Base-by-base conservation (phyloP, 257 asterid genomes). In the Ocimum tenuiflorum region DNA sequence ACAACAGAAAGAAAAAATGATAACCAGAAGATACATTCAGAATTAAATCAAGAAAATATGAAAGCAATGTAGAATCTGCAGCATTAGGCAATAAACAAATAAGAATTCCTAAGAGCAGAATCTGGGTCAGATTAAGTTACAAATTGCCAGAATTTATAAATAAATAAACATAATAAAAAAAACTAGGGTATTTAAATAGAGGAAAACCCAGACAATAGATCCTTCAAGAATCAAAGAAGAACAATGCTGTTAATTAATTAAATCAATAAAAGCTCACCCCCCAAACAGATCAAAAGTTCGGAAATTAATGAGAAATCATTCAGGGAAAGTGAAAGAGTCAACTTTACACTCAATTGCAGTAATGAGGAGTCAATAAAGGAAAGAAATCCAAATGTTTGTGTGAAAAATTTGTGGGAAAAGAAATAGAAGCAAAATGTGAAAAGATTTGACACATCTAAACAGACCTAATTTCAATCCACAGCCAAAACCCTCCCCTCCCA, bases 1-100 rank as follows among this genome's bases (percentile, higher is more conserved):
- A 19, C 41, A 75, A 63, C 62, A 70, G 49, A 9, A 46, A 41
- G 8, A n/a, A 39, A 47, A 48, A 7, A 38, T 48, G 31, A 73
- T 69, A 70, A 24, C 56, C 70, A 54, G 43, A 58, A 73, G 70
- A 68, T 62, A 56, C 81, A 78, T 75, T 62, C 38, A 73, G 58
- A 53, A n/a, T 72, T 36, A 15, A 68, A 56, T 47, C 38, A 19
- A 39, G 17, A 31, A 17, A 64, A 38, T 8, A 31, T 31, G 6
- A 31, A 31, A 31, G 36, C 3, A 31, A 31, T 2, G 7, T 31
- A 7, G 36, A 31, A 31, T 31, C 36, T 31, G 7, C 36, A 31
- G 3, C 3, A 39, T 1, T 13, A 43, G 18, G 49, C 35, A 66
- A 45, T 1, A 51, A 48, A 47, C 8, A 46, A 19, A 18, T 9